Evolutionary conservation across 2,329 filamentous ascomycete species (phyloP).

Genomic region (Penicillium digitatum): DNA sequence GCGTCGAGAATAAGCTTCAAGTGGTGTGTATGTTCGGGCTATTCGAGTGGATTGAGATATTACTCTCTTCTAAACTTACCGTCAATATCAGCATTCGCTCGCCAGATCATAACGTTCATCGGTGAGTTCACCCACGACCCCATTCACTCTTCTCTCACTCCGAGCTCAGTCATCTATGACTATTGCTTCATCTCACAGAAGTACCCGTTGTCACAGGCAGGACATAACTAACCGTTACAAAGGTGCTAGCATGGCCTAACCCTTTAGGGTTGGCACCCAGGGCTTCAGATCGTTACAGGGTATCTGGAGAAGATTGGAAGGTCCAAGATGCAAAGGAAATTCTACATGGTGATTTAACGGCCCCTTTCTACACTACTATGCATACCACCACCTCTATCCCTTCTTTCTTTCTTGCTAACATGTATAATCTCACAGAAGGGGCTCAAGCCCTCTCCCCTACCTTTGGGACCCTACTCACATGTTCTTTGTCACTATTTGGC

Average conservation of each 20-base stretch:
- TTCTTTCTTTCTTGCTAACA: not conserved
- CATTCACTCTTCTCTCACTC: not conserved
- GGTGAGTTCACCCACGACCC: not conserved
- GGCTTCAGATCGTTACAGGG: not conserved
- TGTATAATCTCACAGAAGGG: not conserved
- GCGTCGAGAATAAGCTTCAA: not conserved
- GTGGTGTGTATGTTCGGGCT: not conserved
- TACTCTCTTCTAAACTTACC: too few relatives aligned
- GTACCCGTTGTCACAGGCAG: not conserved
- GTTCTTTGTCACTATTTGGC: not conserved
- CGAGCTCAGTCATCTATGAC: not conserved
- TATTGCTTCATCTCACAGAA: not conserved
- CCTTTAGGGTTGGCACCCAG: not conserved
- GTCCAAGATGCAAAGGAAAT: not conserved
- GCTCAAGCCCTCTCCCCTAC: too few relatives aligned
- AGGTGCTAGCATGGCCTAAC: not conserved
- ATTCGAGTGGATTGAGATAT: too few relatives aligned
- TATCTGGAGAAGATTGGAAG: not conserved
- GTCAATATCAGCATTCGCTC: too few relatives aligned
- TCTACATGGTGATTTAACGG: not conserved
- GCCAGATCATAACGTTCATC: too few relatives aligned
- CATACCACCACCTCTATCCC: not conserved
- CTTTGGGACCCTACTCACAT: not conserved
- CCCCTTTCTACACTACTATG: not conserved
- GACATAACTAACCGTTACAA: not conserved